Conservation (phyloP, 2,329 filamentous ascomycete genomes). For the Venturiaceae sp. region DNA sequence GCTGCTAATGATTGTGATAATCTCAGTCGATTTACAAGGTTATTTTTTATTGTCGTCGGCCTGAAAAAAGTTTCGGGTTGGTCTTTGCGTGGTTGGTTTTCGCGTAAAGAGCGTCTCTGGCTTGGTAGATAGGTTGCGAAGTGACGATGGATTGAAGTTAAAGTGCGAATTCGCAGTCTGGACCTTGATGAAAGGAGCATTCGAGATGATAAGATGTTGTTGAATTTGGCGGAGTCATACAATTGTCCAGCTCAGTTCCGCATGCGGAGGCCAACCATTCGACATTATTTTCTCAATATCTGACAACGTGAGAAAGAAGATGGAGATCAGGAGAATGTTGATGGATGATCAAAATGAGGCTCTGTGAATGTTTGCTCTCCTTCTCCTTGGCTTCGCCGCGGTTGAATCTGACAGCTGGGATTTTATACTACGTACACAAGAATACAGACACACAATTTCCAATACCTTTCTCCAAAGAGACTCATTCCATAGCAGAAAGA, state of each 20-base stretch:
- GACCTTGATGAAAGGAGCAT: not conserved
- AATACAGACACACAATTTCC: not conserved
- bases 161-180: not conserved
- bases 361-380: not conserved
- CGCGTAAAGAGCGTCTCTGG: too few species aligned
- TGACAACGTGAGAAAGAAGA: too few species aligned
- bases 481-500: not conserved
- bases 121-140: not conserved
- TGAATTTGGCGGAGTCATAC: not conserved
- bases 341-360: not conserved
- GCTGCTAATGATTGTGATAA: not conserved
- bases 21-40: too few species aligned
- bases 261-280: not conserved
- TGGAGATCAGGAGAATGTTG: too few species aligned
- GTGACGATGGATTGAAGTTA: not conserved
- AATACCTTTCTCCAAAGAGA: not conserved
- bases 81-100: too few species aligned
- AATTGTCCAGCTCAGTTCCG: not conserved
- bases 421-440: not conserved
- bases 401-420: not conserved
- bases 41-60: too few species aligned
- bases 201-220: not conserved
- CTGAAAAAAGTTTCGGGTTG: too few species aligned
- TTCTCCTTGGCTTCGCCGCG: not conserved
- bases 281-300: too few species aligned